phyloP scores from a whole-genome alignment of 257 asterid genomes.

The Solanum lignicaule region DNA sequence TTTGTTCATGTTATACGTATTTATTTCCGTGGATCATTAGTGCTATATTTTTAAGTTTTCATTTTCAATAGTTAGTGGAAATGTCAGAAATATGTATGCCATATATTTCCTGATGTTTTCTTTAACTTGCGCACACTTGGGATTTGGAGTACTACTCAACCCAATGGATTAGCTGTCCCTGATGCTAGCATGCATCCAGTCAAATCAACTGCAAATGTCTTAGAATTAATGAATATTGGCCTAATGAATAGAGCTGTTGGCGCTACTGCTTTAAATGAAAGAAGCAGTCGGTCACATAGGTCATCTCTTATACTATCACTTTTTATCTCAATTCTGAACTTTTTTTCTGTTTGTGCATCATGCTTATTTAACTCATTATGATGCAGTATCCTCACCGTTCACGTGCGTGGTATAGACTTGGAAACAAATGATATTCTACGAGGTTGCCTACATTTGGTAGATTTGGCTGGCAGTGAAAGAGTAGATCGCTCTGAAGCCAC shows the following conservation, averaged over 20 bases:
- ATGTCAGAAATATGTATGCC: not conserved
- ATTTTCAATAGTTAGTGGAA: not conserved
- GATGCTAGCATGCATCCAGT: conserved; percentile 96
- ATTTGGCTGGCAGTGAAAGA: conserved; percentile 98
- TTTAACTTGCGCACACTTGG: conserved; percentile 90
- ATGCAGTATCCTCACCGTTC: conserved; percentile 81
- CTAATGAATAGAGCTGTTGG: conserved; percentile 85
- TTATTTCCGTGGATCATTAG: not conserved
- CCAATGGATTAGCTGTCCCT: conserved; percentile 95
- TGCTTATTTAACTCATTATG: conserved; percentile 5
- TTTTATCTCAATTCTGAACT: not conserved
- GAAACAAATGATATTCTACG: conserved; percentile 66
- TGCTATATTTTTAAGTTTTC: not conserved
- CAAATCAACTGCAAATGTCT: conserved; percentile 65
- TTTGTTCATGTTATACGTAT: not conserved
- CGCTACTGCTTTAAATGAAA: conserved; percentile 88
- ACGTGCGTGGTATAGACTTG: conserved; percentile 82
- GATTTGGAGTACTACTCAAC: conserved; percentile 84
- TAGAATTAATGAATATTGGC: conserved; percentile 78
- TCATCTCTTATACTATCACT: conserved; percentile 3
- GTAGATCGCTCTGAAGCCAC: conserved; percentile 89
- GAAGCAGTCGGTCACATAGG: conserved; percentile 99
- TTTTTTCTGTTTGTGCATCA: conserved; percentile 7
- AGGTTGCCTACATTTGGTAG: conserved; percentile 93
- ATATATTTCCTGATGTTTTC: conserved; percentile 23